Base-by-base conservation (phyloP, 768 basidiomycete species). In the Tephrocybe rancida region DNA sequence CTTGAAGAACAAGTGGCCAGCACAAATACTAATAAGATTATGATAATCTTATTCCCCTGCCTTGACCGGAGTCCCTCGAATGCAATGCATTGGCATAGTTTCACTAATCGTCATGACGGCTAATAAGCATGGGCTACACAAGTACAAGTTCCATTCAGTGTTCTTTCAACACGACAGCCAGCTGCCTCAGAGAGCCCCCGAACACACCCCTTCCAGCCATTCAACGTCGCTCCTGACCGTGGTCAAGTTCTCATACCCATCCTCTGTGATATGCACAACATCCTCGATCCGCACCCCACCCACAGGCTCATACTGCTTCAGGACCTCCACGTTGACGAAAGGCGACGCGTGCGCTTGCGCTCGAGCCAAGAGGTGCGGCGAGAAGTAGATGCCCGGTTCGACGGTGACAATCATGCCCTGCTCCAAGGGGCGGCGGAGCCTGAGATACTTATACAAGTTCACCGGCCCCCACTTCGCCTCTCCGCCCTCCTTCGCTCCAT, bases 271-370 rank as follows among this genome's bases (percentile, higher is more conserved):
- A 6, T 91, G 69, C 3, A 98, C 81, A 25, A 90, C 93, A 67
- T 98, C 96, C 68, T 98, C 96, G 58, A 98, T 95, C 46, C 95
- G 74, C 2, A 98, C 89, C 0, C 95, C 96, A 13, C 96, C 96
- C 21, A 98, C 90, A 29, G 73, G 70, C 62, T 91, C 86, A 63
- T 94, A 98, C 44, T 73, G 70, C 66, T 78, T 77, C 54, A 95
- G 71, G 21, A 88, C 79, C 13, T 80, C 85, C 35, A 83, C 81
- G 64, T 95, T 76, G 57, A 98, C 84, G 62, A 86, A 77, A 54
- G 74, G 74, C 25, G 87, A 86, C 61, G 80, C 71, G 39, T 84
- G 80, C 38, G 86, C 76, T 44, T 85, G 80, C 41, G 87, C 76
- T 8, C 85, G 74, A 4, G 80, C 78, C n/a, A 95, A 74, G 18